These are phyloP conservation scores for Fragaria ananassa DNA, from an alignment of 306 rosid genomes.

Conservation along the genomic window DNA sequence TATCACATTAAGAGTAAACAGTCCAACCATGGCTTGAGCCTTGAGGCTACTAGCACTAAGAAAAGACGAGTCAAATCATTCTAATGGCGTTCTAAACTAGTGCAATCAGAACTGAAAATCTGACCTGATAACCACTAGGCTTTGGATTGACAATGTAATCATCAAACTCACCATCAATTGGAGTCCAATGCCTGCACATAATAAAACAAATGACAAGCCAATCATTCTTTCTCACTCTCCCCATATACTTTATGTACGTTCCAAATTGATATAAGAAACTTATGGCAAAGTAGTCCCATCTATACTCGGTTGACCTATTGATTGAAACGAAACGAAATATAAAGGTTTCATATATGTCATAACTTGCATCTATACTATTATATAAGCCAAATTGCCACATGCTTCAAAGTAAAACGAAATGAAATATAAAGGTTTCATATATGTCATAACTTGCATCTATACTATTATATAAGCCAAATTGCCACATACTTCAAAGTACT, in stretches of 20 bases:
- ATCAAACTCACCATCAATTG: constrained; percentile 95
- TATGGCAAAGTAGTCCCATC: background rate
- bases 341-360: constrained; percentile 9
- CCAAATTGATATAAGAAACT: background rate
- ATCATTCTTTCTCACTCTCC: background rate
- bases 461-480: background rate
- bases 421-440: constrained; percentile 4
- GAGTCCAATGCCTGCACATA: constrained; percentile 72
- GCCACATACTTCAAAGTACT: background rate
- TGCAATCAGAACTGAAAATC: constrained; percentile 17
- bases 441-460: background rate
- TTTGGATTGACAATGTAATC: constrained; percentile 95
- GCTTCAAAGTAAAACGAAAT: background rate
- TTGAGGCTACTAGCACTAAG: background rate
- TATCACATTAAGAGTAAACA: background rate
- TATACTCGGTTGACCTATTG: background rate
- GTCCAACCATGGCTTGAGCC: background rate
- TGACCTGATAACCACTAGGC: constrained; percentile 98
- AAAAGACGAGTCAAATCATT: background rate
- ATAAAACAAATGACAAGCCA: constrained; percentile 16
- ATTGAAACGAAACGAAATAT: background rate
- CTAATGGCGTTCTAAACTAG: background rate
- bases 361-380: background rate
- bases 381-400: background rate
- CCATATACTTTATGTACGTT: background rate